Evolutionary conservation across 2,329 filamentous ascomycete species (phyloP).

Genomic region (Pseudocercospora eumusae): DNA sequence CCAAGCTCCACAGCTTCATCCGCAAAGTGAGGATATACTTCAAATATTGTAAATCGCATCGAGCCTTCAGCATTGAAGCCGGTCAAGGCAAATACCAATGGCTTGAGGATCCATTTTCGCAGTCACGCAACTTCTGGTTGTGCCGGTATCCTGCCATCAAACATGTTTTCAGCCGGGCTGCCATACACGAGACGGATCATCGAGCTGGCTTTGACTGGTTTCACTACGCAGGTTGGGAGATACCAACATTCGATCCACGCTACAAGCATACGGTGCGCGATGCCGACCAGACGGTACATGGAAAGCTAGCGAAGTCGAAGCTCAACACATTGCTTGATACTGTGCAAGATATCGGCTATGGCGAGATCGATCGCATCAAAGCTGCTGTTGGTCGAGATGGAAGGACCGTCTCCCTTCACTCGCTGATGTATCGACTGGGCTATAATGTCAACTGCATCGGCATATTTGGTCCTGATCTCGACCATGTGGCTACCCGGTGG

Average conservation of each 20-base stretch:
- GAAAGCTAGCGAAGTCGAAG: conserved; percentile 15
- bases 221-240: conserved; percentile 13
- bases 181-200: conserved; percentile 12
- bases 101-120: conserved; percentile 14
- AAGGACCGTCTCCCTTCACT: conserved; percentile 6
- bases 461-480: conserved; percentile 14
- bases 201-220: conserved; percentile 14
- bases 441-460: conserved; percentile 19
- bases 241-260: conserved; percentile 11
- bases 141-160: conserved; percentile 9
- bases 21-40: conserved; percentile 5
- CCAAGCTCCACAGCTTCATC: not conserved
- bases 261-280: conserved; percentile 17
- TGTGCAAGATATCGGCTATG: conserved; percentile 11
- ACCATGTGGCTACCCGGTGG: conserved; percentile 10
- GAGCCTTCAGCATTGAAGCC: conserved; percentile 4
- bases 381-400: not conserved
- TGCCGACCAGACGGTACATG: conserved; percentile 17
- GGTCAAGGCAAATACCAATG: conserved; percentile 1
- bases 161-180: conserved; percentile 11
- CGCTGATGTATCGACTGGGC: conserved; percentile 15
- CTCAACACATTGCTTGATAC: conserved; percentile 9
- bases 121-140: conserved; percentile 13
- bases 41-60: conserved; percentile 4
- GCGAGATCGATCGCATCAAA: conserved; percentile 15